Conservation (phyloP, 1,284 basidiomycete species). For the Acaromyces ingoldii region DNA sequence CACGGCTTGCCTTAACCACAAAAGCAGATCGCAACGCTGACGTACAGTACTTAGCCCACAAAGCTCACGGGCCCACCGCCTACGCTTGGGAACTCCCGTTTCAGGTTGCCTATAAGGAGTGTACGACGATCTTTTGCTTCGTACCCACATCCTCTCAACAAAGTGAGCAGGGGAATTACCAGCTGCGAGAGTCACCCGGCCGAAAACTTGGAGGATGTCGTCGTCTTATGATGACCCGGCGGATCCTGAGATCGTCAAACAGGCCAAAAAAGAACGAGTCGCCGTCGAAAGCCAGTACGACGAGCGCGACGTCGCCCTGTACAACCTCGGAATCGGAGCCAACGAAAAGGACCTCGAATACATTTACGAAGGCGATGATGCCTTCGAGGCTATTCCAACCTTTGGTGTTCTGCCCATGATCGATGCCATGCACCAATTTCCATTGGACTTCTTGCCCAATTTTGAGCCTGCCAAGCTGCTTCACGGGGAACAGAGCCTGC, state of each 20-base stretch:
- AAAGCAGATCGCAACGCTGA: too few species aligned
- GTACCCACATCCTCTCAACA: too few species aligned
- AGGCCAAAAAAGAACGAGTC: constrained; percentile 64
- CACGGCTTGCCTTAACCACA: too few species aligned
- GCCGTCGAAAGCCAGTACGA: constrained; percentile 59
- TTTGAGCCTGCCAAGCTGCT: constrained; percentile 92
- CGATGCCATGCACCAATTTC: constrained; percentile 25
- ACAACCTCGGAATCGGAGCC: constrained; percentile 94
- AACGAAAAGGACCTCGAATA: constrained; percentile 85
- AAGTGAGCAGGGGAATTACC: too few species aligned
- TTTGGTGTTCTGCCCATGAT: constrained; percentile 98
- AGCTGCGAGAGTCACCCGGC: too few species aligned
- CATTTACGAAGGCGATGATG: constrained; percentile 81
- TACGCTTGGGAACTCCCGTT: too few species aligned
- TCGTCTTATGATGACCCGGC: too few species aligned
- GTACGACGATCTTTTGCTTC: too few species aligned
- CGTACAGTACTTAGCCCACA: too few species aligned
- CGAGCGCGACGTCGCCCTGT: constrained; percentile 89
- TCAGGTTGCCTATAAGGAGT: too few species aligned
- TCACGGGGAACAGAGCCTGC: constrained; percentile 92
- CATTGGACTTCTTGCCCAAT: constrained; percentile 84
- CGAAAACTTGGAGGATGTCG: too few species aligned
- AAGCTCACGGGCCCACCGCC: too few species aligned
- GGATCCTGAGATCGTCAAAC: constrained; percentile 74
- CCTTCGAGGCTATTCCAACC: constrained; percentile 80